These are phyloP conservation scores for Boletus subcaerulescens DNA, from an alignment of 768 basidiomycete species.

Conservation along the genomic window DNA sequence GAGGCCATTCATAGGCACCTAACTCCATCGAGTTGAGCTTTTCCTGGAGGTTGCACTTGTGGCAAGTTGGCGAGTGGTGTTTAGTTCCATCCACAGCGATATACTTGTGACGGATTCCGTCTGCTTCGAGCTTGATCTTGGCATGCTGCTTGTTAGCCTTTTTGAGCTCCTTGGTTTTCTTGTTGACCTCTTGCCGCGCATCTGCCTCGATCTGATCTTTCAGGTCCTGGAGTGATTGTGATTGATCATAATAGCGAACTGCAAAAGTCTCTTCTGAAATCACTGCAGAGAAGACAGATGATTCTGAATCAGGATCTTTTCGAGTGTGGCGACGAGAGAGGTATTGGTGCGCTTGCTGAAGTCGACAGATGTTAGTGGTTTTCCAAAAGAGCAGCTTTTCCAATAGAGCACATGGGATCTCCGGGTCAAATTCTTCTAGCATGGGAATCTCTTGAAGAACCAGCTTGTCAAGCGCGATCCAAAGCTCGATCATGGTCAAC, in stretches of 20 bases:
- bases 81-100: no score
- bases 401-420: slow-evolving; percentile 37
- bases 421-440: slow-evolving; percentile 43
- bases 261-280: slow-evolving; percentile 26
- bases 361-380: slow-evolving; percentile 24
- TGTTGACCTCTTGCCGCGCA: slow-evolving; percentile 18
- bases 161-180: slow-evolving; percentile 29
- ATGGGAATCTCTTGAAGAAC: slow-evolving; percentile 34
- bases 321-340: slow-evolving; percentile 26
- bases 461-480: slow-evolving; percentile 45
- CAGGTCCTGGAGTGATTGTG: slow-evolving; percentile 20
- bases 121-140: background rate
- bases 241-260: slow-evolving; percentile 30
- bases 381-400: slow-evolving; percentile 41
- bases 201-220: slow-evolving; percentile 27
- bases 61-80: background rate
- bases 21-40: slow-evolving; percentile 26
- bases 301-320: background rate
- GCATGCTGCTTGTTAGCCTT: slow-evolving; percentile 10
- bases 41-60: slow-evolving; percentile 25
- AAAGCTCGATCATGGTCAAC: slow-evolving; percentile 43
- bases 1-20: slow-evolving; percentile 42
- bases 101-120: background rate
- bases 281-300: slow-evolving; percentile 35
- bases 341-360: slow-evolving; percentile 28